Evolutionary conservation across 2,329 filamentous ascomycete species (phyloP).

Genomic region (Penicillium sp.): DNA sequence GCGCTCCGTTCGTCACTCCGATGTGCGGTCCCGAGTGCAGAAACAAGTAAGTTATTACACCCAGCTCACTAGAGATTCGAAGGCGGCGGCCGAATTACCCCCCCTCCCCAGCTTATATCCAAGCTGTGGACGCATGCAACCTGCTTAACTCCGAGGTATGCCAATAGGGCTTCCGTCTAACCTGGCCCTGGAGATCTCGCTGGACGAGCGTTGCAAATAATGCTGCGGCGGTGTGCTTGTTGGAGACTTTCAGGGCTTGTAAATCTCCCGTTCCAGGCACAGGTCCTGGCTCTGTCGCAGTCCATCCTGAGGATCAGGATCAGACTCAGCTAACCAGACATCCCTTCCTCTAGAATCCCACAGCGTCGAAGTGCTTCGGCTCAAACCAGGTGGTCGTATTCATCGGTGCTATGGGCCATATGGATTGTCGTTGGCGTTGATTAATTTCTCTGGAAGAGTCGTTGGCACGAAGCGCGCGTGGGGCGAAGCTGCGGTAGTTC

Average conservation of each 20-base stretch:
- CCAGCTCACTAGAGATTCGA: background rate
- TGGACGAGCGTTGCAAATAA: slow-evolving; percentile 24
- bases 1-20: no score
- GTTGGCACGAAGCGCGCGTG: no score
- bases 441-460: no score
- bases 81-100: slow-evolving; percentile 9
- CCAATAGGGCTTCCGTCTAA: slow-evolving; percentile 25
- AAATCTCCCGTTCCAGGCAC: background rate
- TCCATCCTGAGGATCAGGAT: slow-evolving; percentile 7
- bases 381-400: no score
- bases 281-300: background rate
- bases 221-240: slow-evolving; percentile 26
- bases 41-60: no score
- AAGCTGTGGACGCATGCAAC: slow-evolving; percentile 19
- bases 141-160: slow-evolving; percentile 25
- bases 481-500: no score
- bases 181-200: slow-evolving; percentile 24
- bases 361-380: no score
- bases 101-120: background rate
- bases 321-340: slow-evolving; percentile 20
- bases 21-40: no score
- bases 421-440: no score
- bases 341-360: no score
- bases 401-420: no score
- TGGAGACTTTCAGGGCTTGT: slow-evolving; percentile 22